Conservation (phyloP, 2,329 filamentous ascomycete genomes). For the Calonectria crousiana region DNA sequence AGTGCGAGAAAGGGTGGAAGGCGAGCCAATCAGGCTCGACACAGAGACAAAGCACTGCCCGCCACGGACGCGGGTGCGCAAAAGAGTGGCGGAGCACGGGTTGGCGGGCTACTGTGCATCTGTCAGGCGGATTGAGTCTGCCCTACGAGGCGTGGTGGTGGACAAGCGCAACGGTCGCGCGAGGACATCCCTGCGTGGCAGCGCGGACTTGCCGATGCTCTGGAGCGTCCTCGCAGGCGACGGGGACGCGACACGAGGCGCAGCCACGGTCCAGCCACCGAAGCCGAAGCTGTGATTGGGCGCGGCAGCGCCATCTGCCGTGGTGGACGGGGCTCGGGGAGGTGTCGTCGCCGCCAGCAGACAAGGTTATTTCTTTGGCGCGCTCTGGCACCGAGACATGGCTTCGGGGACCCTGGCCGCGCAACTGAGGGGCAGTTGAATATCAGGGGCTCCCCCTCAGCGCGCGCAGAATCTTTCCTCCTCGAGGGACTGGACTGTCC, state of each 20-base stretch:
- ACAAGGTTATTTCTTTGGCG: neutral
- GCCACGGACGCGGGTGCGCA: neutral
- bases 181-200: neutral
- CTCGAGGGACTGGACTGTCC: neutral
- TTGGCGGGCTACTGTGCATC: neutral
- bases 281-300: neutral
- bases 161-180: neutral
- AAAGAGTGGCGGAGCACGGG: neutral
- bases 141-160: neutral
- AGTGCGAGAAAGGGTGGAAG: neutral
- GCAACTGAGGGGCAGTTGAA: neutral
- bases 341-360: neutral
- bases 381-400: neutral
- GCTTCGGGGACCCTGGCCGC: neutral
- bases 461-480: neutral
- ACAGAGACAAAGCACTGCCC: neutral
- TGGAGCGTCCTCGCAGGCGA: neutral
- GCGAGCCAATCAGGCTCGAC: neutral
- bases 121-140: neutral
- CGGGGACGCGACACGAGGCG: neutral
- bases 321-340: neutral
- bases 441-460: conserved; percentile 5
- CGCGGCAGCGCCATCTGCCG: neutral
- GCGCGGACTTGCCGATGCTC: neutral
- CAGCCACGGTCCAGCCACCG: neutral